These are phyloP conservation scores for Truncatella angustata DNA, from an alignment of 2,329 filamentous ascomycete genomes.

Conservation along the genomic window DNA sequence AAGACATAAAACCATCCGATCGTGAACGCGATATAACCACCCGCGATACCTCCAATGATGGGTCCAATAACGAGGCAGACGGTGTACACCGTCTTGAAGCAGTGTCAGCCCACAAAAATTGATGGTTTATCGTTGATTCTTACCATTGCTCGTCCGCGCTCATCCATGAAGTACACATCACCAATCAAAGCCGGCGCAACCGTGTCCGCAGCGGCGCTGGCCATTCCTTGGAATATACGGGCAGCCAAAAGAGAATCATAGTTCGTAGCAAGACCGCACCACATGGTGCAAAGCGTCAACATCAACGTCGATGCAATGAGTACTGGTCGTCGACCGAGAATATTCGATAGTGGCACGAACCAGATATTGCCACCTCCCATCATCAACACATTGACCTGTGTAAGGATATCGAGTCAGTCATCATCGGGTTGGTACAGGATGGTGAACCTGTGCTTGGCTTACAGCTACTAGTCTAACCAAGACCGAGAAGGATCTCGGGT, in stretches of 20 bases:
- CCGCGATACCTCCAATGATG: conserved; percentile 30
- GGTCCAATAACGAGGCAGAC: conserved; percentile 30
- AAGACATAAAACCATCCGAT: conserved; percentile 33
- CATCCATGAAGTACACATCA: conserved; percentile 34
- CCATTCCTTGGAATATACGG: conserved; percentile 31
- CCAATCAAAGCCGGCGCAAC: conserved; percentile 32
- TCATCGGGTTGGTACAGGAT: not conserved
- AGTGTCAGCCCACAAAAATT: too few species aligned
- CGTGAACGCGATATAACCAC: conserved; percentile 32
- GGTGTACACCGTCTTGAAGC: conserved; percentile 25
- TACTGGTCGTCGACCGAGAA: conserved; percentile 30
- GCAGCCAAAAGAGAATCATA: conserved; percentile 27
- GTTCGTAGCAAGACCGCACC: conserved; percentile 22
- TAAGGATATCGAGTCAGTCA: not conserved
- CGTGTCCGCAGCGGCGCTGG: conserved; percentile 32
- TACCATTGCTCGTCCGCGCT: conserved; percentile 34
- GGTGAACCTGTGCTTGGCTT: too few species aligned
- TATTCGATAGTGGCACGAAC: conserved; percentile 36
- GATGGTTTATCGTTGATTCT: too few species aligned
- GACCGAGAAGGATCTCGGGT: conserved; percentile 21
- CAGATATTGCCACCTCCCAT: conserved; percentile 32
- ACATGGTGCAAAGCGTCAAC: conserved; percentile 23
- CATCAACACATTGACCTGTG: conserved; percentile 32
- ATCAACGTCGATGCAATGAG: conserved; percentile 28
- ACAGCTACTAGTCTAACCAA: conserved; percentile 31